Percentiles rank a stretch among this genome's conserved stretches.
These are phyloP conservation scores for Irpex lacteus DNA, from an alignment of 1,284 basidiomycete species.

Conservation along the genomic window DNA sequence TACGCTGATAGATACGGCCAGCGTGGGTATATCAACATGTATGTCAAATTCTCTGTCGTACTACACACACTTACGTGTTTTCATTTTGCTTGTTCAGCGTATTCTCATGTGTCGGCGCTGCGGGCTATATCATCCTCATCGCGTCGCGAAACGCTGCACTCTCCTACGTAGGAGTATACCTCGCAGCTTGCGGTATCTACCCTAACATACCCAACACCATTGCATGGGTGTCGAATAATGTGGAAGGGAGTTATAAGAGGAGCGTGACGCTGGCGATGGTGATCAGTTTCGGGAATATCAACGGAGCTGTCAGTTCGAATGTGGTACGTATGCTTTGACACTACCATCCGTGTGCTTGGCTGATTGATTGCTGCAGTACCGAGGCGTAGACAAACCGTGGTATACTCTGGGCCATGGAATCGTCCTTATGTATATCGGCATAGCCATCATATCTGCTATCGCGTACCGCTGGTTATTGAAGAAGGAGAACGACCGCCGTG, in stretches of 20 bases:
- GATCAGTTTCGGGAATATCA: constrained; percentile 42
- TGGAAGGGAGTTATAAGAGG: constrained; percentile 55
- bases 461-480: constrained; percentile 35
- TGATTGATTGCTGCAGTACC: constrained; percentile 14
- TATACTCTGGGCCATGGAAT: constrained; percentile 50
- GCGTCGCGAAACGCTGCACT: constrained; percentile 57
- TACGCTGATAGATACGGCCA: constrained; percentile 57
- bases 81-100: constrained; percentile 35
- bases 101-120: constrained; percentile 28
- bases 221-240: constrained; percentile 71
- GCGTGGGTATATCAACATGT: constrained; percentile 65
- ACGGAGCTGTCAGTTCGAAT: constrained; percentile 45
- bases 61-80: constrained; percentile 24
- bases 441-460: constrained; percentile 41
- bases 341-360: background rate
- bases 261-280: constrained; percentile 42
- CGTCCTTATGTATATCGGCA: constrained; percentile 45
- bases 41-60: constrained; percentile 22
- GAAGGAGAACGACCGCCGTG: constrained; percentile 42
- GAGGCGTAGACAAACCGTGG: constrained; percentile 35
- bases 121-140: constrained; percentile 71
- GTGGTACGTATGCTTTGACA: constrained; percentile 31
- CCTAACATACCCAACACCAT: constrained; percentile 70
- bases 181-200: constrained; percentile 74
- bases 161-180: constrained; percentile 68